These are phyloP conservation scores for Metschnikowia sp. DNA, from an alignment of 805 yeast genomes.

Conservation along the genomic window DNA sequence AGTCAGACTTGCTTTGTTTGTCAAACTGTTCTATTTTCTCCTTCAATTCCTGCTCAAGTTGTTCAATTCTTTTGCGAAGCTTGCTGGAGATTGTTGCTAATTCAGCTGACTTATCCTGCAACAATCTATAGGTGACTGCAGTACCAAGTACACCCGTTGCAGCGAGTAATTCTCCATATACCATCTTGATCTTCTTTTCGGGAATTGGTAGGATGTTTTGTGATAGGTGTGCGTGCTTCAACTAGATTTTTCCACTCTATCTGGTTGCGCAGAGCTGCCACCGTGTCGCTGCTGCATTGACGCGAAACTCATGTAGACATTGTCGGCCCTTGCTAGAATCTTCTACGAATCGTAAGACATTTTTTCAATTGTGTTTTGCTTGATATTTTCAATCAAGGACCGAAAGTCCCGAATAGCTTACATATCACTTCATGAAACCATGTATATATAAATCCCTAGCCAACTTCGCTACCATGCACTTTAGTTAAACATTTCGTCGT, in stretches of 20 bases:
- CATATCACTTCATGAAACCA: too few species aligned
- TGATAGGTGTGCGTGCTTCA: too few species aligned
- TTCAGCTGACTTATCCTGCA: constrained; percentile 7
- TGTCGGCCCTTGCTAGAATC: not conserved
- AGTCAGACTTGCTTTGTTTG: constrained; percentile 1
- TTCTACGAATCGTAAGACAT: not conserved
- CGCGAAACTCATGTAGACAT: not conserved
- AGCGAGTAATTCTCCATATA: constrained; percentile 8
- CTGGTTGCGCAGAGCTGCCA: constrained; percentile 2
- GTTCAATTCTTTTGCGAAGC: constrained; percentile 4
- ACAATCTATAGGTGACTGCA: constrained; percentile 8
- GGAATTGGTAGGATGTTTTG: not conserved
- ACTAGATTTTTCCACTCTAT: not conserved
- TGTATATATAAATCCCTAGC: too few species aligned
- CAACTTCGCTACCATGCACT: too few species aligned
- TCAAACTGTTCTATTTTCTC: constrained; percentile 4
- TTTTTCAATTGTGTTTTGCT: too few species aligned
- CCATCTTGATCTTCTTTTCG: not conserved
- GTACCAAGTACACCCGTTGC: constrained; percentile 8
- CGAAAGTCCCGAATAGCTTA: too few species aligned
- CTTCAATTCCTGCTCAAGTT: constrained; percentile 6
- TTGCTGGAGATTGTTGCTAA: not conserved
- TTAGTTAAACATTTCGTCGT: too few species aligned
- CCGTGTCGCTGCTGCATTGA: not conserved
- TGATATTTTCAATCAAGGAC: too few species aligned